Percentiles rank a stretch among this genome's conserved stretches.
Evolutionary conservation across 371 early-diverging fungal species (phyloP).

Genomic region (Coemansia sp.): DNA sequence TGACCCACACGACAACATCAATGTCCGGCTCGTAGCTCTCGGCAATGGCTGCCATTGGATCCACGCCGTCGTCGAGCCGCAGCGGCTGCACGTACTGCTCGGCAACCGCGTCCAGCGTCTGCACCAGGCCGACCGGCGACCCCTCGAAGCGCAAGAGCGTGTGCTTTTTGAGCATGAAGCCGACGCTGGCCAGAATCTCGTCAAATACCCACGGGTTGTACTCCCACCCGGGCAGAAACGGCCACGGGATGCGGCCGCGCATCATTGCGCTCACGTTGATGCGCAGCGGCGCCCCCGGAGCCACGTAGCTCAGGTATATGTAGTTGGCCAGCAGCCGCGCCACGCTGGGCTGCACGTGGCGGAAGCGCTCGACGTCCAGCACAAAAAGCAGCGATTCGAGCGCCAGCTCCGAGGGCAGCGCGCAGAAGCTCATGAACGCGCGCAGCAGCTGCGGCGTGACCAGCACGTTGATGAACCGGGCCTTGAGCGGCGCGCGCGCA

Average conservation of each 20-base stretch:
- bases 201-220: constrained; percentile 50
- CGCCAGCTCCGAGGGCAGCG: constrained; percentile 49
- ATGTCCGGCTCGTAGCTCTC: constrained; percentile 44
- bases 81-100: constrained; percentile 31
- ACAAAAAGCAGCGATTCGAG: constrained; percentile 49
- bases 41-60: constrained; percentile 46
- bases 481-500: constrained; percentile 41
- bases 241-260: constrained; percentile 50
- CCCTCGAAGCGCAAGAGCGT: constrained; percentile 47
- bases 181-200: constrained; percentile 47
- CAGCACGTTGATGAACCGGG: constrained; percentile 47
- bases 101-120: constrained; percentile 20
- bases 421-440: constrained; percentile 46
- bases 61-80: constrained; percentile 24
- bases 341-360: constrained; percentile 50
- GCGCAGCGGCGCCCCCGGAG: constrained; percentile 42
- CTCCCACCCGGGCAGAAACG: constrained; percentile 51
- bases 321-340: constrained; percentile 52
- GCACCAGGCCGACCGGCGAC: constrained; percentile 40
- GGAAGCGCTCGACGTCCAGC: constrained; percentile 50
- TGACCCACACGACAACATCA: constrained; percentile 51
- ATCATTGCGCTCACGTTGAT: constrained; percentile 40
- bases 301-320: constrained; percentile 48
- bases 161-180: constrained; percentile 48
- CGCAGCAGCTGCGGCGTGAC: constrained; percentile 26